A percentile compares a stretch with the other conserved stretches of the same genome.
These are phyloP conservation scores for Fusarium secorum DNA, from an alignment of 2,329 filamentous ascomycete genomes.

Conservation along the genomic window DNA sequence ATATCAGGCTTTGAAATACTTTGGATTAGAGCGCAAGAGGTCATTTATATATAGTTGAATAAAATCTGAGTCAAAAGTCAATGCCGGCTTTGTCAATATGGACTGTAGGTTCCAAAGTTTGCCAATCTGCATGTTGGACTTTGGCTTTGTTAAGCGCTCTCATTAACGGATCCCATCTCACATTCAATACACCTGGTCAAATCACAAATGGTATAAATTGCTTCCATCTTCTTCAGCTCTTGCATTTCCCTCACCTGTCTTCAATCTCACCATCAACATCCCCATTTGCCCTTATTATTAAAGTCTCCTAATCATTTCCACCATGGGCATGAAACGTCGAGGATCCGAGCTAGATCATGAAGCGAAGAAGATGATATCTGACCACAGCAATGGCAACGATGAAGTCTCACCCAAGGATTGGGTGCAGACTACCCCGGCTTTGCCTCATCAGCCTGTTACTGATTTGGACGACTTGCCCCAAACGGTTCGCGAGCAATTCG, in stretches of 20 bases:
- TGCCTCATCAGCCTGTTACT: fast-evolving
- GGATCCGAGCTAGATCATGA: background rate
- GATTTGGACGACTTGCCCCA: background rate
- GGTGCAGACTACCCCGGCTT: background rate
- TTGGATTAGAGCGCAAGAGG: fast-evolving
- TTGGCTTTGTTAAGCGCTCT: background rate
- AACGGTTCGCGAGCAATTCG: fast-evolving
- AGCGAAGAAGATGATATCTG: background rate
- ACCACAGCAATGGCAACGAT: fast-evolving
- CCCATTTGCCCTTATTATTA: fast-evolving
- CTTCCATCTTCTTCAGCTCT: fast-evolving
- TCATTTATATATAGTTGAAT: background rate
- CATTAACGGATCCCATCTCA: fast-evolving
- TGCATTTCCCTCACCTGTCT: fast-evolving
- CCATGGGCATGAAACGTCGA: background rate
- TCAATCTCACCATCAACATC: fast-evolving
- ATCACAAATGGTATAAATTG: fast-evolving
- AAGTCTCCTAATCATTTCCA: background rate
- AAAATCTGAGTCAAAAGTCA: fast-evolving
- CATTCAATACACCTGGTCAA: background rate
- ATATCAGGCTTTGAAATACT: fast-evolving
- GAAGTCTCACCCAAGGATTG: fast-evolving
- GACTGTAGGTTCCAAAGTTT: fast-evolving
- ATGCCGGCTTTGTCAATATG: background rate
- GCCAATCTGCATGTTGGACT: background rate